These are phyloP conservation scores for Gossypium raimondii DNA, from an alignment of 345 rosid genomes.

Conservation along the genomic window DNA sequence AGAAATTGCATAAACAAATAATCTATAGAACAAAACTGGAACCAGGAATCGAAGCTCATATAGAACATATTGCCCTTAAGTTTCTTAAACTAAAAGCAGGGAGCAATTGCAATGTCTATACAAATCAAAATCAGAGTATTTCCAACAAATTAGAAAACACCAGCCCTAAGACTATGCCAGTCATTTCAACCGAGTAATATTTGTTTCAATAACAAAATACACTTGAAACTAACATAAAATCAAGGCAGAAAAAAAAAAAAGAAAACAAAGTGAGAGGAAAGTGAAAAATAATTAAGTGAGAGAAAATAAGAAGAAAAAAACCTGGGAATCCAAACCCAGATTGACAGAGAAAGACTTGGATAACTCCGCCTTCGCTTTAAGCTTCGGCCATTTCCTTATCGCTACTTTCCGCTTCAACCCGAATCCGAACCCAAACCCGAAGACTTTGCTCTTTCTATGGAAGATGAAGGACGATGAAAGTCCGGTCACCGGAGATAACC, in stretches of 20 bases:
- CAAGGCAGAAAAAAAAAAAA: not conserved
- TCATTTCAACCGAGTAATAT: conserved; percentile 17
- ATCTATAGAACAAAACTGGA: not conserved
- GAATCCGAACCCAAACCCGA: conserved; percentile 22
- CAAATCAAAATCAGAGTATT: not conserved
- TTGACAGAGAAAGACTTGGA: conserved; percentile 51
- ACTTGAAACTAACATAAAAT: not conserved
- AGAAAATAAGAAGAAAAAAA: conserved; percentile 14
- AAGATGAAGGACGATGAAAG: conserved; percentile 25
- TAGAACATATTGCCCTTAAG: not conserved
- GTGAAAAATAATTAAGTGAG: not conserved
- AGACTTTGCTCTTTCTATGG: conserved; percentile 19
- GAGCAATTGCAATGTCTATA: not conserved
- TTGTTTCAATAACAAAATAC: conserved; percentile 1
- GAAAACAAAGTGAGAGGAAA: not conserved
- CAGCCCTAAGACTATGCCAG: conserved; percentile 2
- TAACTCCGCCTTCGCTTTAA: conserved; percentile 53
- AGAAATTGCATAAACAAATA: not conserved
- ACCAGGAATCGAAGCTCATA: not conserved
- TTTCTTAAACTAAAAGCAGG: not conserved
- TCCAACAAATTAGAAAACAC: not conserved
- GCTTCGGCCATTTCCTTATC: conserved; percentile 36
- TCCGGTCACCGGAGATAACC: conserved; percentile 46
- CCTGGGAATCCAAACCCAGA: conserved; percentile 79
- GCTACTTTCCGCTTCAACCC: conserved; percentile 31